These are phyloP conservation scores for Boletellus sp. DNA, from an alignment of 768 basidiomycete species.

Conservation along the genomic window DNA sequence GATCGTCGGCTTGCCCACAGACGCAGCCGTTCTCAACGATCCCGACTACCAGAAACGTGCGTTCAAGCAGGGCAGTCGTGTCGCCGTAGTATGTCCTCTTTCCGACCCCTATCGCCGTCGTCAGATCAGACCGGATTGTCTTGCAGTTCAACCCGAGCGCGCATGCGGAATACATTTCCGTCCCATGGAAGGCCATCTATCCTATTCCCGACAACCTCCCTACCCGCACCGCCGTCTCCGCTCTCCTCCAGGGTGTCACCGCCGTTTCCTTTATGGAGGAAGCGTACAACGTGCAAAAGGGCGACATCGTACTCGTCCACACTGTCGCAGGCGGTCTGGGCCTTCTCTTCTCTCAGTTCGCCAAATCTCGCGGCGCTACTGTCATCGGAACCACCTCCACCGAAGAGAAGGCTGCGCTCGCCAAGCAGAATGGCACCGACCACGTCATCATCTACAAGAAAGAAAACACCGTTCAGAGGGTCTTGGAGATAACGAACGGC, in stretches of 20 bases:
- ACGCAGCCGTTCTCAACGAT: constrained; percentile 54
- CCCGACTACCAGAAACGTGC: constrained; percentile 60
- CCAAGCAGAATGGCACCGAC: constrained; percentile 74
- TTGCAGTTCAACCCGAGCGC: constrained; percentile 44
- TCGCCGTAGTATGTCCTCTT: constrained; percentile 56
- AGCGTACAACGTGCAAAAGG: constrained; percentile 77
- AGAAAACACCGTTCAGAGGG: constrained; percentile 71
- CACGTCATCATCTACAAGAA: constrained; percentile 81
- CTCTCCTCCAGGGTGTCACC: constrained; percentile 74
- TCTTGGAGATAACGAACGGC: constrained; percentile 71
- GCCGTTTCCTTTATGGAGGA: constrained; percentile 76
- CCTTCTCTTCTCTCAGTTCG: constrained; percentile 62
- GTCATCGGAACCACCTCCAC: constrained; percentile 95
- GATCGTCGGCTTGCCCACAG: constrained; percentile 71
- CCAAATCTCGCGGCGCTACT: constrained; percentile 70
- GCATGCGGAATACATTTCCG: constrained; percentile 70
- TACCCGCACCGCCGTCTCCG: constrained; percentile 61
- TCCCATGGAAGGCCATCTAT: constrained; percentile 58
- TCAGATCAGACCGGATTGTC: neutral
- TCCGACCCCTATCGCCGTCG: neutral
- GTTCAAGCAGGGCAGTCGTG: constrained; percentile 66
- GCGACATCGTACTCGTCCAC: constrained; percentile 79
- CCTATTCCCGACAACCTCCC: constrained; percentile 64
- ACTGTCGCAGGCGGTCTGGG: constrained; percentile 92
- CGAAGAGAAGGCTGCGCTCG: constrained; percentile 75